Conservation (phyloP, 1,284 basidiomycete species). For the Leccinum pachyderme region DNA sequence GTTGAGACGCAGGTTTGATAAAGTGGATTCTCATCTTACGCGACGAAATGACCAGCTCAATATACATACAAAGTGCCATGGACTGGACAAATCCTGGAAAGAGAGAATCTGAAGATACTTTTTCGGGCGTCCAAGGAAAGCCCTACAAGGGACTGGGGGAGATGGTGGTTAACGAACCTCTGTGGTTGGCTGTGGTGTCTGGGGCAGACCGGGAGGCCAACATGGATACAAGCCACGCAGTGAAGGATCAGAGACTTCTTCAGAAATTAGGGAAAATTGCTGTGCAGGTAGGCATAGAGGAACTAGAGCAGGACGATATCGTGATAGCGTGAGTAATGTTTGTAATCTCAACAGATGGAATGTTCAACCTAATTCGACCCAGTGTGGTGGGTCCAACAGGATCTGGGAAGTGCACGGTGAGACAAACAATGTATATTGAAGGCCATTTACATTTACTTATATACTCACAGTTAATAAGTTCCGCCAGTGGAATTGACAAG, state of each 20-base stretch:
- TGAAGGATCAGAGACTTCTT: neutral
- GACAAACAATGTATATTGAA: neutral
- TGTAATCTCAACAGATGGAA: neutral
- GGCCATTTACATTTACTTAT: neutral
- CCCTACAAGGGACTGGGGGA: too few species aligned
- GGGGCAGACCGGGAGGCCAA: too few species aligned
- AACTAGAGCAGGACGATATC: slow-evolving; percentile 4
- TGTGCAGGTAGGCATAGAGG: neutral
- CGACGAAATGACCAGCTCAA: neutral
- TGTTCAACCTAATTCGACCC: neutral
- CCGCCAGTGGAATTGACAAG: slow-evolving; percentile 12
- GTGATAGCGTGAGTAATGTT: slow-evolving; percentile 12
- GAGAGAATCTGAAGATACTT: neutral
- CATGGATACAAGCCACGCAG: too few species aligned
- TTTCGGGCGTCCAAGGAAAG: neutral
- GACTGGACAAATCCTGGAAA: neutral
- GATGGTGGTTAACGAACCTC: too few species aligned
- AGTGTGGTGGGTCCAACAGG: slow-evolving; percentile 21
- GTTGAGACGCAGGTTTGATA: neutral
- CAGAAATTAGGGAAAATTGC: too few species aligned
- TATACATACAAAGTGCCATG: neutral
- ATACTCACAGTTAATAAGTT: slow-evolving; percentile 22
- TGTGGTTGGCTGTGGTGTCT: too few species aligned
- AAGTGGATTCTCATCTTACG: neutral
- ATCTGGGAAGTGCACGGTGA: slow-evolving; percentile 9